These are phyloP conservation scores for Solanum chilense DNA, from an alignment of 257 asterid genomes.

Conservation along the genomic window DNA sequence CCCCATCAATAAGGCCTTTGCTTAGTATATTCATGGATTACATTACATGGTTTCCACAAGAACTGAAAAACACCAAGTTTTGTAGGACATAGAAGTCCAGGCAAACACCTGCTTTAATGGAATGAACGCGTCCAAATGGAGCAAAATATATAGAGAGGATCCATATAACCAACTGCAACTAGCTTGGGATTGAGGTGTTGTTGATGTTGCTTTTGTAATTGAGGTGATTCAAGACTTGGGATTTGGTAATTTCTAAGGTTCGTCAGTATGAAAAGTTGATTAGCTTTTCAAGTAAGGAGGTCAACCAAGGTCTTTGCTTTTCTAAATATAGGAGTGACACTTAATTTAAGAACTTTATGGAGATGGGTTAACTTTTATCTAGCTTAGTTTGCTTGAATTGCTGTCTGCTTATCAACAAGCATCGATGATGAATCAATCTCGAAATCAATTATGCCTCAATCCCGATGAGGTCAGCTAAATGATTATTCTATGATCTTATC, in stretches of 20 bases:
- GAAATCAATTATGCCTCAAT: neutral
- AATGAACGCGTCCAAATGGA: neutral
- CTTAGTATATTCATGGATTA: neutral
- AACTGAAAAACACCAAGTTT: neutral
- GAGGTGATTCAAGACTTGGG: neutral
- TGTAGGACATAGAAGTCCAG: neutral
- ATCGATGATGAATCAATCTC: neutral
- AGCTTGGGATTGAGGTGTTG: neutral
- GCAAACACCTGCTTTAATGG: neutral
- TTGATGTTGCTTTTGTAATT: neutral
- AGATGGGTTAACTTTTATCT: neutral
- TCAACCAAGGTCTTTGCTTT: neutral
- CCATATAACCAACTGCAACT: neutral
- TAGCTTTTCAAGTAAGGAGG: neutral
- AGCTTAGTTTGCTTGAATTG: neutral
- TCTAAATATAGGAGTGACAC: neutral
- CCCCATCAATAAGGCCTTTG: neutral
- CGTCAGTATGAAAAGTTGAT: neutral
- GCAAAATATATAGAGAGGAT: neutral
- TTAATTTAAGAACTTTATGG: neutral
- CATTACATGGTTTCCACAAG: neutral
- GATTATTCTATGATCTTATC: neutral
- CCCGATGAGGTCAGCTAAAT: neutral
- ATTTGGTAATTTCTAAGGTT: neutral
- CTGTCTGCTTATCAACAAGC: neutral